Base-by-base conservation (phyloP, 140 eudicot species). In the Erigeron philadelphicus region DNA sequence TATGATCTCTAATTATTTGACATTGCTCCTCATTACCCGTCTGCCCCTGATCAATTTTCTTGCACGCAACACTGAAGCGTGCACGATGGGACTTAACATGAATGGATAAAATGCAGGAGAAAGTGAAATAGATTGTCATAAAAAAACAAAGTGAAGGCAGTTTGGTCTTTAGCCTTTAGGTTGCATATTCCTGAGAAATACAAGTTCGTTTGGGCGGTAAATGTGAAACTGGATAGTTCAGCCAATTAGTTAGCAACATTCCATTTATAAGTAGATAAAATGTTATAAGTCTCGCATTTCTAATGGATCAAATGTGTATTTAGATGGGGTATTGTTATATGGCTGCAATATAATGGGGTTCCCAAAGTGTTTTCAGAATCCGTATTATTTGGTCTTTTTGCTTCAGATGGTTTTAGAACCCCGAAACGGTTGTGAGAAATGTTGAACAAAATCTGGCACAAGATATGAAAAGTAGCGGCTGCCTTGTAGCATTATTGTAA, bases 1-100 rank as follows among this genome's bases (percentile, higher is more conserved):
- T 89, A 38, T 89, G 80, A 84, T 71, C 46, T 55, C 64, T 71
- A 52, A 71, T 74, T 76, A 76, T 78, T 75, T 80, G 52, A 46
- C 15, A 64, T 66, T 79, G 10, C 13, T 25, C 52, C 54, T 54
- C 49, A 52, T 4, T 18, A 15, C 56, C 47, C 80, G 57, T 57
- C 53, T 79, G 68, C 70, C 72, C 54, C 42, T 66, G 57, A 69
- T 71, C 69, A 64, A 57, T 48, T 71, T 66, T 79, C 73, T 60
- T 82, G 77, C 75, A 68, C 64, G 69, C 75, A 56, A 43, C 25
- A 46, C 46, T 12, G 25, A 13, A 9, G 44, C 60, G 72, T 56
- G 73, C 56, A 66, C 62, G 41, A 50, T 68, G 81, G 86, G 78
- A 77, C 65, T 79, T 65, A 63, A 70, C 21, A 52, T 61, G 17